These are phyloP conservation scores for Cyberlindnera euphorbiiphila DNA, from an alignment of 805 yeast genomes.

Conservation along the genomic window DNA sequence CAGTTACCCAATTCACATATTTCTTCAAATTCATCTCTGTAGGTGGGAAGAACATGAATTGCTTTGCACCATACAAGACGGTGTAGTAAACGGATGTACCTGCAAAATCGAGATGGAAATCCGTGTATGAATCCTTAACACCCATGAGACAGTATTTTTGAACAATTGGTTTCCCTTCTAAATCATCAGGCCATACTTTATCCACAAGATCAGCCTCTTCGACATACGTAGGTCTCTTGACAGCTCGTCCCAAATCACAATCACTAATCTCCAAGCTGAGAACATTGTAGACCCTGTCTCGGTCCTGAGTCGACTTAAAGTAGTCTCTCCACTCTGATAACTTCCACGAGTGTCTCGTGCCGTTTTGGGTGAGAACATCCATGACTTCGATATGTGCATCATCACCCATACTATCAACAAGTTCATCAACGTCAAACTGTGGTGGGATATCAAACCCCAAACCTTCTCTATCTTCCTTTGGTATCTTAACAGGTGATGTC, in stretches of 20 bases:
- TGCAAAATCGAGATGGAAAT: conserved; percentile 88
- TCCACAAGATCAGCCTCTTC: conserved; percentile 64
- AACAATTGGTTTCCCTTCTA: conserved; percentile 47
- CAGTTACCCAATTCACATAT: conserved; percentile 71
- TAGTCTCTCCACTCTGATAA: conserved; percentile 73
- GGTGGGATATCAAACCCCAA: conserved; percentile 56
- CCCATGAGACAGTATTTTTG: conserved; percentile 84
- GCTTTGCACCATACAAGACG: conserved; percentile 68
- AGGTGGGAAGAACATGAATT: conserved; percentile 78
- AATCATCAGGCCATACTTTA: conserved; percentile 49
- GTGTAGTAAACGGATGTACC: conserved; percentile 92
- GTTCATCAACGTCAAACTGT: conserved; percentile 49
- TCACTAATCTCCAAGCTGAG: conserved; percentile 75
- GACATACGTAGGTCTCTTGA: conserved; percentile 66
- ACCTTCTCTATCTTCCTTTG: conserved; percentile 27
- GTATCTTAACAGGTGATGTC: conserved; percentile 44
- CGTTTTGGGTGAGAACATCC: conserved; percentile 83
- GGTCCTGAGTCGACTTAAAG: conserved; percentile 40
- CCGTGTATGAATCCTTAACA: conserved; percentile 75
- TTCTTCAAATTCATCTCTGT: conserved; percentile 54
- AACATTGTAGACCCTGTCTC: conserved; percentile 74
- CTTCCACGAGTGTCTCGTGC: conserved; percentile 52
- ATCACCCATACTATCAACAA: conserved; percentile 58
- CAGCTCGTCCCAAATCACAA: conserved; percentile 40
- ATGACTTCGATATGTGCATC: conserved; percentile 71